Percentiles rank a stretch among this genome's conserved stretches.
phyloP scores from a whole-genome alignment of 306 rosid species.

The Quercus bicolor region DNA sequence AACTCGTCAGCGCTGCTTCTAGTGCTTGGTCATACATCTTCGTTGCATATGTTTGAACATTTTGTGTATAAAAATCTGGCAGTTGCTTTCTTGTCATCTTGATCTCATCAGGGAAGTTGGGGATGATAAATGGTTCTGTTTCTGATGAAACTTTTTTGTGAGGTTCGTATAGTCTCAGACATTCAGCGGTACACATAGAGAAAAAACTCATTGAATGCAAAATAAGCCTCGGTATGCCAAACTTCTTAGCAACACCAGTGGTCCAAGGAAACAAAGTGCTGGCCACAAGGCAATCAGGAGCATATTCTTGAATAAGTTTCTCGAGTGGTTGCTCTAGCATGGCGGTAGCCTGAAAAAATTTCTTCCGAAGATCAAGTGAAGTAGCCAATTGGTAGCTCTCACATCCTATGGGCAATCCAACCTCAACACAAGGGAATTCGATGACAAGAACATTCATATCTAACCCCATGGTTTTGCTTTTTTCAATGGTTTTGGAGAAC shows the following conservation, averaged over 20 bases:
- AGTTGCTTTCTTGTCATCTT: conserved; percentile 37
- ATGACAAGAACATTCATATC: conserved; percentile 7
- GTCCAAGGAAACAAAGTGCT: conserved; percentile 49
- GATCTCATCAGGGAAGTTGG: conserved; percentile 47
- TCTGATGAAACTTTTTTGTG: conserved; percentile 36
- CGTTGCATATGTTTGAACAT: not conserved
- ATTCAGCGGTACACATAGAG: conserved; percentile 29
- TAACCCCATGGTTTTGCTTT: not conserved
- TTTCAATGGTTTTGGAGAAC: conserved; percentile 7
- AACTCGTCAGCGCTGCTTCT: conserved; percentile 36
- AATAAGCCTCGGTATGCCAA: conserved; percentile 47
- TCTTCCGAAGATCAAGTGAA: not conserved
- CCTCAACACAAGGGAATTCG: conserved; percentile 31
- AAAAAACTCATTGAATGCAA: conserved; percentile 52
- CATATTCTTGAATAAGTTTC: conserved; percentile 24
- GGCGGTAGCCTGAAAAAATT: conserved; percentile 27
- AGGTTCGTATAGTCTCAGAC: conserved; percentile 37
- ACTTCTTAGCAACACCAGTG: conserved; percentile 36
- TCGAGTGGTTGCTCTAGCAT: conserved; percentile 42
- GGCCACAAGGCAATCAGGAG: conserved; percentile 47
- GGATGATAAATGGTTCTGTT: conserved; percentile 47
- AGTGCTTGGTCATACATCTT: conserved; percentile 1
- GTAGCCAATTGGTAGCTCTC: conserved; percentile 31
- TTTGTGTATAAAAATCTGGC: conserved; percentile 8
- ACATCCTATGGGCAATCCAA: conserved; percentile 49